phyloP scores from a whole-genome alignment of 257 asterid genomes.

The Scutellaria minor region DNA sequence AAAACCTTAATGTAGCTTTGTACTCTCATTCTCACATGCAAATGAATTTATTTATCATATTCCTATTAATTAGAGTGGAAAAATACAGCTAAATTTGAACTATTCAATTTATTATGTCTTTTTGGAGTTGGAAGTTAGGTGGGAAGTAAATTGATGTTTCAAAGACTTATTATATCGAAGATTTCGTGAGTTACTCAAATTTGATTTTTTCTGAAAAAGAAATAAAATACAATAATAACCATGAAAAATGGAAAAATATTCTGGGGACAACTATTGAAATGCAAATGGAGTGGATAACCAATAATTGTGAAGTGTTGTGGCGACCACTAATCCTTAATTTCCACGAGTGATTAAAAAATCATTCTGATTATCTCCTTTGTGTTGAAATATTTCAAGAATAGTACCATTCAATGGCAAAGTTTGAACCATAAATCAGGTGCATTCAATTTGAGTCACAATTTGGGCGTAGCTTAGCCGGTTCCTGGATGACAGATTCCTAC shows the following conservation, averaged over 20 bases:
- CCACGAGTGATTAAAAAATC: neutral
- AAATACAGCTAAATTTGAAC: too few relatives aligned
- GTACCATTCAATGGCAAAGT: slow-evolving; percentile 1
- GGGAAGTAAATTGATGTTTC: neutral
- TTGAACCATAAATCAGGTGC: neutral
- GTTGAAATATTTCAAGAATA: neutral
- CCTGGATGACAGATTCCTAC: too few relatives aligned
- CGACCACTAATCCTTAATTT: neutral
- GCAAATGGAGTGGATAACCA: neutral
- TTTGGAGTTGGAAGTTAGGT: too few relatives aligned
- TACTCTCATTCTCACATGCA: too few relatives aligned
- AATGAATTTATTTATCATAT: too few relatives aligned
- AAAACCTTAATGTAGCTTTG: too few relatives aligned
- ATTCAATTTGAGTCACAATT: slow-evolving; percentile 1
- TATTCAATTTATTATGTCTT: too few relatives aligned
- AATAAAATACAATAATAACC: neutral
- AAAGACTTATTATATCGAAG: neutral
- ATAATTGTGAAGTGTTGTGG: slow-evolving; percentile 19
- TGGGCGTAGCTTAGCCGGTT: too few relatives aligned
- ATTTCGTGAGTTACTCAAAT: slow-evolving; percentile 12
- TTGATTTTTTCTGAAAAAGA: neutral
- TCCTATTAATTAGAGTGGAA: too few relatives aligned
- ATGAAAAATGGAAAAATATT: neutral
- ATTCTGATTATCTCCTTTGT: neutral
- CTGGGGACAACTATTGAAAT: neutral